Percentiles rank a stretch among this genome's conserved stretches.
These are phyloP conservation scores for Zostera marina DNA, from an alignment of 116 monocot species.

Conservation along the genomic window DNA sequence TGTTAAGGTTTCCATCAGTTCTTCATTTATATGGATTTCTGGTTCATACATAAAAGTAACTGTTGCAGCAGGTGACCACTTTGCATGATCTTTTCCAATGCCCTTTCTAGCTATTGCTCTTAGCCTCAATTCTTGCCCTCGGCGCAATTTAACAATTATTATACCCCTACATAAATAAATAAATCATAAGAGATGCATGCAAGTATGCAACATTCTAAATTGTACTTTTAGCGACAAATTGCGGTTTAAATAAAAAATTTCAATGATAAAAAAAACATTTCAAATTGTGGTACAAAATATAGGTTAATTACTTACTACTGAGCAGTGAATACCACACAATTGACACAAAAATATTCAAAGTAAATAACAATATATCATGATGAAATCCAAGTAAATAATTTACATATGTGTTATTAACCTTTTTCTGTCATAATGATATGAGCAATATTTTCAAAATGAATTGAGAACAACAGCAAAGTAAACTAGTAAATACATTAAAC, in stretches of 20 bases:
- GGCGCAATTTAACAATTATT: constrained; percentile 82
- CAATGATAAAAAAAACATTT: neutral
- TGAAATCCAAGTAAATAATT: too few relatives aligned
- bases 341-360: neutral
- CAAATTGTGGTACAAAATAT: neutral
- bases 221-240: too few relatives aligned
- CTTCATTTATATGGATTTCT: constrained; percentile 84
- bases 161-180: constrained; percentile 38
- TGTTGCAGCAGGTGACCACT: constrained; percentile 95
- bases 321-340: neutral
- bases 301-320: too few relatives aligned
- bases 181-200: neutral
- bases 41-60: constrained; percentile 98
- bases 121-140: constrained; percentile 86
- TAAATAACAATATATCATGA: neutral
- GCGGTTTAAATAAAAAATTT: too few relatives aligned
- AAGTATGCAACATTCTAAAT: too few relatives aligned
- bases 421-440: neutral
- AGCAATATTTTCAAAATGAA: neutral
- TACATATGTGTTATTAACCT: too few relatives aligned
- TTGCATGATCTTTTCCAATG: constrained; percentile 96
- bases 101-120: constrained; percentile 96
- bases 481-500: neutral
- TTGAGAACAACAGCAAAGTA: neutral
- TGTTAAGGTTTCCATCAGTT: constrained; percentile 75